Evolutionary conservation across 2,329 filamentous ascomycete species (phyloP), one percentile per base, ranked within the genome.

Genomic region (Talaromyces pinophilus): DNA sequence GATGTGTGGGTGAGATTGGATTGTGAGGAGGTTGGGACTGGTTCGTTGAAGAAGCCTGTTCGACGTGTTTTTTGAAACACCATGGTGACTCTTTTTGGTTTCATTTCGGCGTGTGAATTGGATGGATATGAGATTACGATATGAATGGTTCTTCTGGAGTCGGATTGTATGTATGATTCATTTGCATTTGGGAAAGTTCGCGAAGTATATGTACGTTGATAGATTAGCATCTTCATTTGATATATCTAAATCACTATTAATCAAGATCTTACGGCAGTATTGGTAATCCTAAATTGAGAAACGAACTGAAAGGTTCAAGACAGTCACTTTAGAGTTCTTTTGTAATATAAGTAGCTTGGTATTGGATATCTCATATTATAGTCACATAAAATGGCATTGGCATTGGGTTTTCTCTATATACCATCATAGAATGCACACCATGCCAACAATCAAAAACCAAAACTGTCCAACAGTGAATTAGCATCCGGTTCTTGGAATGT

Each of bases 401-500:
- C 6, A 30, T 17, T 59, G 17, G 30, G n/a, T 40, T 22, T 40
- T 33, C 30, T 33, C 11, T 44, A 59, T n/a, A 28, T 17, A 25
- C 8, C 6, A 42, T 30, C 17, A 8, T 15, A 7, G 40, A 40
- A 44, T 17, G 55, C 33, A 42, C 3, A 30, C 13, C 57, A 33
- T 13, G 22, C 3, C 13, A 35, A 42, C 17, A 42, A 57, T 62
- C 33, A 98, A 75, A 98, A 95, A 1, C 94, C 94, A 84, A 98
- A 98, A 76, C 87, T 93, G 82, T 98, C 94, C 72, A 98, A 83
- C 74, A 99, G 80, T 67, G 92, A 94, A 76, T 87, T 92, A 33
- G 91, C 86, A 80, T 96, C 93, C n/a, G 95, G 95, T 78, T 99
- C 95, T 72, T 96, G 86, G 76, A 98, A 98, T 69, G 90, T 88